Evolutionary conservation across 2,329 filamentous ascomycete species (phyloP), one percentile per base, ranked within the genome.

Genomic region (Nemania sp.): DNA sequence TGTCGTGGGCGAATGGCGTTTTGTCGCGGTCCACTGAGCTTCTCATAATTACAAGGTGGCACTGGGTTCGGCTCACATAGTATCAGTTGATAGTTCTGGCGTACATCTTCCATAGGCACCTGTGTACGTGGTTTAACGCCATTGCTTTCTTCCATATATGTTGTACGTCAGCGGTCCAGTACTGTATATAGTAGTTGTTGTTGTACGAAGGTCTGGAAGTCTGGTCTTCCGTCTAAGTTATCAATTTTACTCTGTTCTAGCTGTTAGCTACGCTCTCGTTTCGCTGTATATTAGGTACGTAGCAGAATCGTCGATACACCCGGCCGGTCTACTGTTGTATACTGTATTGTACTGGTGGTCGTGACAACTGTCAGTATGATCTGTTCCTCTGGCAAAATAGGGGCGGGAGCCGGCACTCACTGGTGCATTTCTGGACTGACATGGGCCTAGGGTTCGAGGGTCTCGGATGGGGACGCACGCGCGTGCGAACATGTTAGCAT

Each of bases 321-420:
- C n/a, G n/a, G n/a, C n/a, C n/a, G n/a, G n/a, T n/a, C n/a, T n/a
- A n/a, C n/a, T n/a, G n/a, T n/a, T n/a, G n/a, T n/a, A n/a, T n/a
- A n/a, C n/a, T n/a, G n/a, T n/a, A n/a, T n/a, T n/a, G n/a, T n/a
- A n/a, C n/a, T n/a, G n/a, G n/a, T n/a, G n/a, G n/a, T n/a, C n/a
- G n/a, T n/a, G n/a, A n/a, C n/a, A n/a, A 69, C 34, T 67, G 65
- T 55, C 67, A 65, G 35, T 69, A 73, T 43, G 70, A 72, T 45
- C 70, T 69, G 2, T 72, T 73, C 50, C 60, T 73, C 20, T 73
- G 71, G 71, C 71, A 63, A 4, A 68, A 72, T 43, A 67, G 59
- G 54, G 64, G 69, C 9, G 70, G 71, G 0, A 56, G 72, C 54
- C 71, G 71, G 71, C 70, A 73, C 17, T 66, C 71, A 5, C 60